Evolutionary conservation across 2,329 filamentous ascomycete genomes (phyloP).

Genomic region (Xylaria polymorpha): DNA sequence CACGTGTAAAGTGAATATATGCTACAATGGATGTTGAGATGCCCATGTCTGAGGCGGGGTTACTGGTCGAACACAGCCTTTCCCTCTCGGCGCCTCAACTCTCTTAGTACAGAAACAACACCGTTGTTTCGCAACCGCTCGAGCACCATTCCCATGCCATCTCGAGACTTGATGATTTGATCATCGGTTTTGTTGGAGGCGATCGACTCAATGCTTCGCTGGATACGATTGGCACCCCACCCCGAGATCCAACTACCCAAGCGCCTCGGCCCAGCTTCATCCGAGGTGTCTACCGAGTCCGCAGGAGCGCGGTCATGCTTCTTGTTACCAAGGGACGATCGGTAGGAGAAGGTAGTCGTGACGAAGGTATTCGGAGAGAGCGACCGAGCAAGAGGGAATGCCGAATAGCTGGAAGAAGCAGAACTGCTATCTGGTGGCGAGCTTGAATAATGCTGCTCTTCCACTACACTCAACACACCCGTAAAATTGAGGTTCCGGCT

Average conservation of each 20-base stretch:
- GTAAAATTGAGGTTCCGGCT: conserved; percentile 85
- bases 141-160: conserved; percentile 85
- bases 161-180: conserved; percentile 81
- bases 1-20: conserved; percentile 33
- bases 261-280: conserved; percentile 49
- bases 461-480: conserved; percentile 80
- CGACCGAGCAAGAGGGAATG: conserved; percentile 31
- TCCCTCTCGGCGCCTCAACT: conserved; percentile 61
- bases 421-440: conserved; percentile 51
- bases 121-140: conserved; percentile 72
- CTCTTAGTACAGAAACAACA: conserved; percentile 65
- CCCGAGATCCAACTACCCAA: conserved; percentile 63
- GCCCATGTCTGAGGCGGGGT: conserved; percentile 27
- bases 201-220: conserved; percentile 82
- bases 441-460: conserved; percentile 75
- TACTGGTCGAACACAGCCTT: conserved; percentile 51
- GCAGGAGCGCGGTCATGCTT: conserved; percentile 63
- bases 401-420: conserved; percentile 47
- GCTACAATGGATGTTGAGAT: conserved; percentile 34
- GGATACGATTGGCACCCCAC: conserved; percentile 75
- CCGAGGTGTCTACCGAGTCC: conserved; percentile 56
- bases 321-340: conserved; percentile 77
- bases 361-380: conserved; percentile 68
- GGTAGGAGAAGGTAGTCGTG: conserved; percentile 78
- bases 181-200: conserved; percentile 81